phyloP scores from a whole-genome alignment of 768 basidiomycete genomes.

The Boletellus ananiceps region DNA sequence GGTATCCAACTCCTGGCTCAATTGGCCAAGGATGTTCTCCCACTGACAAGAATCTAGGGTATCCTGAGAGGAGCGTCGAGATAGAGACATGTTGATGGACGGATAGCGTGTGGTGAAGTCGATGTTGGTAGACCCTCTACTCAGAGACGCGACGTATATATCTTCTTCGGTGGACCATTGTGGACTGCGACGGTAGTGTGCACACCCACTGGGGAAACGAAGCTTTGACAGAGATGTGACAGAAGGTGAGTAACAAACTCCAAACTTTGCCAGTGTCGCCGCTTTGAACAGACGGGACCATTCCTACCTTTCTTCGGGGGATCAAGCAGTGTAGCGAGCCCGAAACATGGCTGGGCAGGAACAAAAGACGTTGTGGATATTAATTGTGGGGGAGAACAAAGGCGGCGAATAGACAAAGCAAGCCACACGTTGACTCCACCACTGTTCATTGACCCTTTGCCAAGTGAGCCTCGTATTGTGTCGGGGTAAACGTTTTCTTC shows the following conservation, averaged over 20 bases:
- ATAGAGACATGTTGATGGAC: slow-evolving; percentile 9
- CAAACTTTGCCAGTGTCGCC: neutral
- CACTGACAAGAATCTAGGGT: neutral
- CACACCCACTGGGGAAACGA: neutral
- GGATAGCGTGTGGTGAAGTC: neutral
- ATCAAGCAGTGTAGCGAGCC: neutral
- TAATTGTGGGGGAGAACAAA: slow-evolving; percentile 6
- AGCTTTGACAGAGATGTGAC: neutral
- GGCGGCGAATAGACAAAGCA: neutral
- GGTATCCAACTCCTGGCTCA: neutral
- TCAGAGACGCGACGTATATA: slow-evolving; percentile 11
- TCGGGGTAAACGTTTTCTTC: slow-evolving; percentile 71
- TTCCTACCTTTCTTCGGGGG: neutral
- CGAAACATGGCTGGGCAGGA: slow-evolving; percentile 2
- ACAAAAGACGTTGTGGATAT: neutral
- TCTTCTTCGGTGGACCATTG: neutral
- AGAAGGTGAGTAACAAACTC: slow-evolving; percentile 5
- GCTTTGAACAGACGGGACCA: neutral
- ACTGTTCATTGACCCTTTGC: slow-evolving; percentile 28
- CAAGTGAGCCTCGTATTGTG: slow-evolving; percentile 54
- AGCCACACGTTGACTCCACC: neutral
- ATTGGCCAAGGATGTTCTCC: neutral
- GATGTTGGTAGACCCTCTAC: neutral
- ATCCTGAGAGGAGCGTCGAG: neutral
- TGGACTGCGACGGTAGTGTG: neutral